phyloP scores from a whole-genome alignment of 2,329 filamentous ascomycete species.

The Diaporthe sp. region DNA sequence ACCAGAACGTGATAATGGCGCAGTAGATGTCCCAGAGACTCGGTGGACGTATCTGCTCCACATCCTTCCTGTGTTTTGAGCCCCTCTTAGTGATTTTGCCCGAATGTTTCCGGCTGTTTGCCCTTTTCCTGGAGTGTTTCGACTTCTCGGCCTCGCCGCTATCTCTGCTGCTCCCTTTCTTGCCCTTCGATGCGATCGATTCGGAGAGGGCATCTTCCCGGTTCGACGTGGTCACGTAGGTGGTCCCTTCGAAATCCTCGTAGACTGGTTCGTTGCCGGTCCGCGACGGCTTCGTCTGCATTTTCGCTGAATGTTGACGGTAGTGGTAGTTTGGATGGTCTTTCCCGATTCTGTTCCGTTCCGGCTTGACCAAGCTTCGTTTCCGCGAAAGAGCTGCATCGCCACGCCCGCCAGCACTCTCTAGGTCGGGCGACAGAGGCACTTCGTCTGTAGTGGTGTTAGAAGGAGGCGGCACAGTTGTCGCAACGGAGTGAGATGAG shows the following conservation, averaged over 20 bases:
- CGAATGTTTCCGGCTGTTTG: conserved; percentile 55
- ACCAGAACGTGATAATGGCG: conserved; percentile 94
- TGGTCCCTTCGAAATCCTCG: conserved; percentile 81
- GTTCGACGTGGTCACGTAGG: conserved; percentile 64
- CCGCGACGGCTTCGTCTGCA: conserved; percentile 89
- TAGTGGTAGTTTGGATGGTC: conserved; percentile 98
- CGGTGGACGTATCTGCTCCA: conserved; percentile 80
- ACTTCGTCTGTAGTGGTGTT: conserved; percentile 69
- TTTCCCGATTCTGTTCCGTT: conserved; percentile 86
- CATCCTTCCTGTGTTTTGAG: conserved; percentile 63
- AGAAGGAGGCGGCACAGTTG: conserved; percentile 66
- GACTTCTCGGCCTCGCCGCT: conserved; percentile 57
- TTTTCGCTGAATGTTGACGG: conserved; percentile 92
- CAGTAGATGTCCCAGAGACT: conserved; percentile 98
- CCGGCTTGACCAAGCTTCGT: conserved; percentile 89
- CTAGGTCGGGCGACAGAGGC: conserved; percentile 65
- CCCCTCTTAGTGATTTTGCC: conserved; percentile 75
- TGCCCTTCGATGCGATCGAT: conserved; percentile 55
- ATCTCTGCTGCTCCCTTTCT: conserved; percentile 51
- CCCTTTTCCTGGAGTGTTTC: conserved; percentile 50
- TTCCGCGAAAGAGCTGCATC: conserved; percentile 70
- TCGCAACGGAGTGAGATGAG: conserved; percentile 71
- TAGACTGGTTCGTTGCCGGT: conserved; percentile 92
- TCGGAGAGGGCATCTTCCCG: conserved; percentile 63
- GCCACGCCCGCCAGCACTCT: conserved; percentile 46